phyloP scores from a whole-genome alignment of 2,329 filamentous ascomycete genomes.

The Microdochium paspali region DNA sequence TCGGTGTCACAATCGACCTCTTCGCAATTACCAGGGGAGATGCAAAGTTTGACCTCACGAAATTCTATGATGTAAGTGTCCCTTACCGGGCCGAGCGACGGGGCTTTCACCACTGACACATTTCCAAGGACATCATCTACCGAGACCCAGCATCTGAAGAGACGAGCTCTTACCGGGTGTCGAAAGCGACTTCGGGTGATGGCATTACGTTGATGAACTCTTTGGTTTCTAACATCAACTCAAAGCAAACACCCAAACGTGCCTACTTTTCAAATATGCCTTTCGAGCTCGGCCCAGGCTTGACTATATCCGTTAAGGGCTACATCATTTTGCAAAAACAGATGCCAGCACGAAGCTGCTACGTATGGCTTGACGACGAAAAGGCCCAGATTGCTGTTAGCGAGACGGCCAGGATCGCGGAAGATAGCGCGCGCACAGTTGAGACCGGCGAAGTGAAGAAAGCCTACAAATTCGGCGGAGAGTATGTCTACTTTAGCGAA shows the following conservation, averaged over 20 bases:
- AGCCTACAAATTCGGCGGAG: slow-evolving; percentile 92
- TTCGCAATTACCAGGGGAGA: slow-evolving; percentile 75
- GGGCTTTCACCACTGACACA: slow-evolving; percentile 11
- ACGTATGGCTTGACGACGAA: slow-evolving; percentile 83
- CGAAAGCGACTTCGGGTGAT: slow-evolving; percentile 58
- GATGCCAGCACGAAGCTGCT: slow-evolving; percentile 70
- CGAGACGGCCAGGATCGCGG: slow-evolving; percentile 65
- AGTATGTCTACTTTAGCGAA: slow-evolving; percentile 74
- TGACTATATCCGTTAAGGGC: slow-evolving; percentile 86
- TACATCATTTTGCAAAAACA: slow-evolving; percentile 86
- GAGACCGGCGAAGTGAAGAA: slow-evolving; percentile 78
- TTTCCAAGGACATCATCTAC: slow-evolving; percentile 78
- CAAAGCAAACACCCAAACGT: slow-evolving; percentile 77
- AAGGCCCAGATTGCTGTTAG: slow-evolving; percentile 69
- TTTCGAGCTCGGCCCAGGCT: slow-evolving; percentile 74
- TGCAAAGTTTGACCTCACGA: slow-evolving; percentile 66
- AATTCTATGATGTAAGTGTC: slow-evolving; percentile 75
- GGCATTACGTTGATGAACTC: slow-evolving; percentile 72
- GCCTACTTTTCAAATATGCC: slow-evolving; percentile 81
- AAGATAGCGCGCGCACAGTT: slow-evolving; percentile 67
- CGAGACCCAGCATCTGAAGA: slow-evolving; percentile 65
- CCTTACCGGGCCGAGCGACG: not conserved
- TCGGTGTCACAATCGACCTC: slow-evolving; percentile 84
- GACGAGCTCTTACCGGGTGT: slow-evolving; percentile 45
- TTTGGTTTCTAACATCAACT: slow-evolving; percentile 80